Evolutionary conservation across 1,139 yeast species (phyloP).

Genomic region (Yamadazyma oceani): DNA sequence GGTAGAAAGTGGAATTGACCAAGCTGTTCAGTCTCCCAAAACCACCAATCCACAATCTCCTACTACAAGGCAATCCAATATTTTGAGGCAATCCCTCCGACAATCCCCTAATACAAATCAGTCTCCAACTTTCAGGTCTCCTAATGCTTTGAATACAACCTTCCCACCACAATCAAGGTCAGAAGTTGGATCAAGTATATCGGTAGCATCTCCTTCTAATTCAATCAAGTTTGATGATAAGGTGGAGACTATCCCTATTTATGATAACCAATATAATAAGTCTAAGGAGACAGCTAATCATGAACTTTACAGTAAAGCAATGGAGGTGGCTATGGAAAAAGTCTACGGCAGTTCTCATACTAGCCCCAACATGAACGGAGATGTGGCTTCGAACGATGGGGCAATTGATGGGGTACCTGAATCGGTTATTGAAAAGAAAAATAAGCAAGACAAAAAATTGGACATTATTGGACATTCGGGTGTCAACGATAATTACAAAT

Average conservation of each 20-base stretch:
- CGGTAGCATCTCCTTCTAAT: conserved; percentile 22
- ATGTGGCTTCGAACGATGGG: neutral
- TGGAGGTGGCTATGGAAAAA: conserved; percentile 41
- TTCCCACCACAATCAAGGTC: conserved; percentile 5
- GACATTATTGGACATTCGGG: conserved; percentile 24
- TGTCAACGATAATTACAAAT: conserved; percentile 29
- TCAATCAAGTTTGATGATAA: conserved; percentile 42
- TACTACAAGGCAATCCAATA: conserved; percentile 1
- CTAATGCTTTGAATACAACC: neutral
- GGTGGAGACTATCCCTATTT: conserved; percentile 41
- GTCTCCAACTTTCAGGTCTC: neutral
- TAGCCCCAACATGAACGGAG: neutral
- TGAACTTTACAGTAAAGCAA: conserved; percentile 36
- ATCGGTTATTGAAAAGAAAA: conserved; percentile 11
- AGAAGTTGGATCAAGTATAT: conserved; percentile 13
- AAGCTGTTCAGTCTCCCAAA: conserved; percentile 1
- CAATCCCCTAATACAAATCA: conserved; percentile 1
- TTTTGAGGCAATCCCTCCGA: conserved; percentile 1
- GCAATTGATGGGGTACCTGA: neutral
- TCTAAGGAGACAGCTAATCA: conserved; percentile 12
- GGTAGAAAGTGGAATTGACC: conserved; percentile 1
- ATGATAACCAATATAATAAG: conserved; percentile 8
- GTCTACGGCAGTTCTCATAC: conserved; percentile 30
- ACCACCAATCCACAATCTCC: conserved; percentile 5
- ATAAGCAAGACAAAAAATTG: conserved; percentile 15